Conservation (phyloP, 768 basidiomycete genomes). For the Pisolithus microcarpus region DNA sequence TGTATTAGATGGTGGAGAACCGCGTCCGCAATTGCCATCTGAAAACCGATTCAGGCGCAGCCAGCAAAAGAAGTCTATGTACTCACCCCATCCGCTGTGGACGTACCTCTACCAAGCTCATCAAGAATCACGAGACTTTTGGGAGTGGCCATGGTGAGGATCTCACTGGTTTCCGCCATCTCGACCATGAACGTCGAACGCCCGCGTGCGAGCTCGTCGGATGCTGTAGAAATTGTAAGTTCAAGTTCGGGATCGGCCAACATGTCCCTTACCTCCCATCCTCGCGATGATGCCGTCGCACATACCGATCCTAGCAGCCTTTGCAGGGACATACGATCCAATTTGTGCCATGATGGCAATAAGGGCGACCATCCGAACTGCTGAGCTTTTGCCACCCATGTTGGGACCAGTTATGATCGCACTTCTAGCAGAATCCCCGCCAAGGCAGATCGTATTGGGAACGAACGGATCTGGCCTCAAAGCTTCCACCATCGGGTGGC, state of each 20-base stretch:
- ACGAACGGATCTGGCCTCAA: slow-evolving; percentile 77
- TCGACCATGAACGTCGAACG: slow-evolving; percentile 98
- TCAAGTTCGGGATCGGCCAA: background rate
- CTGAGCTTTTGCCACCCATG: slow-evolving; percentile 85
- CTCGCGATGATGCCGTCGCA: slow-evolving; percentile 81
- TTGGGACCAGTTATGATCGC: slow-evolving; percentile 82
- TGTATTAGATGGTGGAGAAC: slow-evolving; percentile 67
- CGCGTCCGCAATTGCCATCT: slow-evolving; percentile 86
- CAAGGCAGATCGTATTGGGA: slow-evolving; percentile 70
- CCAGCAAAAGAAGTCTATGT: background rate
- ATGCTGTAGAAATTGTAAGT: slow-evolving; percentile 41
- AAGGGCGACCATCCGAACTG: slow-evolving; percentile 71
- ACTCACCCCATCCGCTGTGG: slow-evolving; percentile 81
- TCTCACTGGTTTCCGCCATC: slow-evolving; percentile 88
- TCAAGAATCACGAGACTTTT: slow-evolving; percentile 86
- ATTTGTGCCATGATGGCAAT: slow-evolving; percentile 76
- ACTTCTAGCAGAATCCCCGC: slow-evolving; percentile 41
- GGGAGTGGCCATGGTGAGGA: slow-evolving; percentile 66
- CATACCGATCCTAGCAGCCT: slow-evolving; percentile 63
- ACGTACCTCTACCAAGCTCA: slow-evolving; percentile 84
- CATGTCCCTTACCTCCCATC: slow-evolving; percentile 65
- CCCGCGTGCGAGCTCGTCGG: slow-evolving; percentile 79
- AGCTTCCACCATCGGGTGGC: slow-evolving; percentile 90
- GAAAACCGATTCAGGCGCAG: slow-evolving; percentile 5
- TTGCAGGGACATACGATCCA: slow-evolving; percentile 89